Evolutionary conservation across 73 alveolate species (phyloP).

Genomic region (Paramecium pentaurelia): DNA sequence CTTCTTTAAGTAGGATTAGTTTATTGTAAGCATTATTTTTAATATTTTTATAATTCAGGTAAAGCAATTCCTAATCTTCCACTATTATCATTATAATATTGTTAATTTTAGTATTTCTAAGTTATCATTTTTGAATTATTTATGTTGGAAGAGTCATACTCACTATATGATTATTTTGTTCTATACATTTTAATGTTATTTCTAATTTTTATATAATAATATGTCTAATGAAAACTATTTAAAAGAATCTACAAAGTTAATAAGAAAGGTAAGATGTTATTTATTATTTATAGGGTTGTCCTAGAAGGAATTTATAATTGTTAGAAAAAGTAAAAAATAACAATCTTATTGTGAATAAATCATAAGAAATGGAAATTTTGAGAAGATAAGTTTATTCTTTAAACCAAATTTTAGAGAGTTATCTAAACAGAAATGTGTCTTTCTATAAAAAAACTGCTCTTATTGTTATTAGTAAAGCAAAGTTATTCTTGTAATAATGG

Average conservation of each 20-base stretch:
- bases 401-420: neutral
- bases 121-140: neutral
- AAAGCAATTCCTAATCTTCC: neutral
- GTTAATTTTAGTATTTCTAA: neutral
- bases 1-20: neutral
- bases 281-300: neutral
- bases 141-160: neutral
- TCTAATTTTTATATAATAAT: neutral
- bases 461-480: neutral
- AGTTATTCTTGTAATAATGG: neutral
- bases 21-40: neutral
- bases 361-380: neutral
- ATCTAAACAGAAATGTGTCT: neutral
- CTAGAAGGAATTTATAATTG: neutral
- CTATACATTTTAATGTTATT: neutral
- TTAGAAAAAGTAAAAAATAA: neutral
- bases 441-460: neutral
- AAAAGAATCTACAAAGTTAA: neutral
- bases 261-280: neutral
- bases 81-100: neutral
- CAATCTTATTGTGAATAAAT: neutral
- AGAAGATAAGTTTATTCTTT: conserved; percentile 18
- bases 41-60: neutral
- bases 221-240: neutral
- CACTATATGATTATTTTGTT: neutral